These are phyloP conservation scores for Mucor irregularis DNA, from an alignment of 371 early-diverging fungal species.

Conservation along the genomic window DNA sequence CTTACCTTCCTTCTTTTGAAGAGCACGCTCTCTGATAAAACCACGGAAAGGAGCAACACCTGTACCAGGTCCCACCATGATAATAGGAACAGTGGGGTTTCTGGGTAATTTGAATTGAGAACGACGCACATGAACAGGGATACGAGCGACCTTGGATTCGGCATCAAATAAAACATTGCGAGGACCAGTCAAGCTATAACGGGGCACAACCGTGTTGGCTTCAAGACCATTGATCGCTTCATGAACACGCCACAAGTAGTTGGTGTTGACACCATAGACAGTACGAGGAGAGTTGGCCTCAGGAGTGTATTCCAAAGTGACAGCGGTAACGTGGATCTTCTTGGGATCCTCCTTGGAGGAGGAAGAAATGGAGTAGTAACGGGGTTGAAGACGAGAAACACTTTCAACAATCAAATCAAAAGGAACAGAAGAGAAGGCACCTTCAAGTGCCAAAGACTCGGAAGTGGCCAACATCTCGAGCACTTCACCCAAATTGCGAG, in stretches of 20 bases:
- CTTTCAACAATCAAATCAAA: conserved; percentile 79
- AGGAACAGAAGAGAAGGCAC: conserved; percentile 56
- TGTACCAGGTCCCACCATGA: conserved; percentile 98
- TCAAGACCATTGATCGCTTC: conserved; percentile 32
- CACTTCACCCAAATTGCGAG: conserved; percentile 70
- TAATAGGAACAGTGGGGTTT: conserved; percentile 75
- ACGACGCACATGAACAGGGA: conserved; percentile 87
- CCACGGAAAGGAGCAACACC: conserved; percentile 98
- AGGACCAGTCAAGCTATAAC: conserved; percentile 45
- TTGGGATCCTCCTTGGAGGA: conserved; percentile 76
- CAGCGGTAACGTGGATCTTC: conserved; percentile 80
- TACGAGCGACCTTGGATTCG: neutral
- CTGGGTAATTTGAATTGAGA: conserved; percentile 88
- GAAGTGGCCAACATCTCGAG: conserved; percentile 41
- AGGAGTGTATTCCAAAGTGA: conserved; percentile 81
- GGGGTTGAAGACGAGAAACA: conserved; percentile 81
- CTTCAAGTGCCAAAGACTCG: conserved; percentile 17
- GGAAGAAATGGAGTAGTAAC: conserved; percentile 96
- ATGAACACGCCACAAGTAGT: conserved; percentile 65
- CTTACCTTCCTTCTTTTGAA: conserved; percentile 55
- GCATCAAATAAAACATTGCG: conserved; percentile 22
- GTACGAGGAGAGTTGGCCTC: conserved; percentile 49
- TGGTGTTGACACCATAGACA: conserved; percentile 78
- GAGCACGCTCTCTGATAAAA: conserved; percentile 88
- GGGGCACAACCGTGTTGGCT: neutral